phyloP scores from a whole-genome alignment of 148 eudicot species.

The Polygonum maritimum region DNA sequence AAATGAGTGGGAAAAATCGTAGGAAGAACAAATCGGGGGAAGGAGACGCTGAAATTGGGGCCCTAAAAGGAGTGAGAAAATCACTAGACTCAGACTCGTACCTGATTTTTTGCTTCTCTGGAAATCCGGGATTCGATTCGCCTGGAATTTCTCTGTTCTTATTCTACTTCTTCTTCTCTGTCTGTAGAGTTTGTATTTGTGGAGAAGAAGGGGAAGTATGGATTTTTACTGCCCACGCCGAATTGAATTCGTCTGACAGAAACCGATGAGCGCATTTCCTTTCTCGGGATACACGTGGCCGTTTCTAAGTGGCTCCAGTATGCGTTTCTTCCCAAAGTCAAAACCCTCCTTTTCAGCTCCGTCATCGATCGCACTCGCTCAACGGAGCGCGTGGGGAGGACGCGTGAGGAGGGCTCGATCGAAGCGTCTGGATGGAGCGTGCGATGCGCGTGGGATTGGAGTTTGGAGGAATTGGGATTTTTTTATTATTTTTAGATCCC shows the following conservation, averaged over 20 bases:
- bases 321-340: conserved; percentile 7
- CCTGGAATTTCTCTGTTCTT: not conserved
- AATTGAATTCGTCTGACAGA: conserved; percentile 9
- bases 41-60: not conserved
- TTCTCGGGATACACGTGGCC: not conserved
- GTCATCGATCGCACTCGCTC: not conserved
- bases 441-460: not conserved
- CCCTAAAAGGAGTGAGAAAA: not conserved
- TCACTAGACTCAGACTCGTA: not conserved
- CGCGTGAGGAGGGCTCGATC: not conserved
- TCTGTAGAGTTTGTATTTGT: not conserved
- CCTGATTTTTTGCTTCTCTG: not conserved
- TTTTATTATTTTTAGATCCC: not conserved
- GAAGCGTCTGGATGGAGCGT: not conserved
- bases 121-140: not conserved
- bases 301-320: not conserved
- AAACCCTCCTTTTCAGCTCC: not conserved
- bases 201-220: not conserved
- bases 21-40: not conserved
- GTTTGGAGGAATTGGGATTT: not conserved
- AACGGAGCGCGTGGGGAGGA: not conserved
- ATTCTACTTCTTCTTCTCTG: not conserved
- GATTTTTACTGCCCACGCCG: not conserved
- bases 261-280: conserved; percentile 10
- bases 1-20: not conserved